Conservation (phyloP, 2,329 filamentous ascomycete genomes). For the Neofusicoccum parvum region DNA sequence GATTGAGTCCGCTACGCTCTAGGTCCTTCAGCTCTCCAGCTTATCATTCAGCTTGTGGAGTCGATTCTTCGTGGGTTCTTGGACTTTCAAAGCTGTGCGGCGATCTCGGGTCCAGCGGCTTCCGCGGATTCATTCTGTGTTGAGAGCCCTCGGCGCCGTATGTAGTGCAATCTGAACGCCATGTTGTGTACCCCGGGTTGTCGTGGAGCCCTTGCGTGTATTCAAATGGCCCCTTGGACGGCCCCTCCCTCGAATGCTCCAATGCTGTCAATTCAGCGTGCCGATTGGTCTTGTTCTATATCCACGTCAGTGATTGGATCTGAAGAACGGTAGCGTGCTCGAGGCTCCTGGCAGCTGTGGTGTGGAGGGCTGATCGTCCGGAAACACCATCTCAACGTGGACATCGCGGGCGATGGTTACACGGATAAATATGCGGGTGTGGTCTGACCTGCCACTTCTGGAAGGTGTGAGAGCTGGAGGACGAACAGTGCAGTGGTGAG, state of each 20-base stretch:
- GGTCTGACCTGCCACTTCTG: slow-evolving; percentile 1
- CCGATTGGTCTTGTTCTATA: neutral
- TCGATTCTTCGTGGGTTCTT: too few species aligned
- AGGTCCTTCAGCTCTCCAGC: too few species aligned
- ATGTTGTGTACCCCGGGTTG: too few species aligned
- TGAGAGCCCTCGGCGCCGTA: too few species aligned
- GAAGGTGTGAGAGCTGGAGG: neutral
- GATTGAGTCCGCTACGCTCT: too few species aligned
- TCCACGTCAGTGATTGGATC: neutral
- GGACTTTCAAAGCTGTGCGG: too few species aligned
- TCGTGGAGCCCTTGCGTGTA: neutral
- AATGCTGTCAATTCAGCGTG: neutral
- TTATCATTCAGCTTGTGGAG: too few species aligned
- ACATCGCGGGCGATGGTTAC: neutral
- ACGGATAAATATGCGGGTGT: neutral
- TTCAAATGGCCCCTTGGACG: neutral
- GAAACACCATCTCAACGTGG: neutral
- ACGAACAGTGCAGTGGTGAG: neutral
- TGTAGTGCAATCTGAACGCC: too few species aligned
- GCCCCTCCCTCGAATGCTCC: neutral
- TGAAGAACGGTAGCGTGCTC: neutral
- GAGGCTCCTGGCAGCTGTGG: neutral
- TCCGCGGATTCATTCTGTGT: too few species aligned
- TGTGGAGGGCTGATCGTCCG: neutral
- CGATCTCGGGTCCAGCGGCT: too few species aligned